Evolutionary conservation across 129 eudicot genomes (phyloP).

Genomic region (Artemisia argyi): DNA sequence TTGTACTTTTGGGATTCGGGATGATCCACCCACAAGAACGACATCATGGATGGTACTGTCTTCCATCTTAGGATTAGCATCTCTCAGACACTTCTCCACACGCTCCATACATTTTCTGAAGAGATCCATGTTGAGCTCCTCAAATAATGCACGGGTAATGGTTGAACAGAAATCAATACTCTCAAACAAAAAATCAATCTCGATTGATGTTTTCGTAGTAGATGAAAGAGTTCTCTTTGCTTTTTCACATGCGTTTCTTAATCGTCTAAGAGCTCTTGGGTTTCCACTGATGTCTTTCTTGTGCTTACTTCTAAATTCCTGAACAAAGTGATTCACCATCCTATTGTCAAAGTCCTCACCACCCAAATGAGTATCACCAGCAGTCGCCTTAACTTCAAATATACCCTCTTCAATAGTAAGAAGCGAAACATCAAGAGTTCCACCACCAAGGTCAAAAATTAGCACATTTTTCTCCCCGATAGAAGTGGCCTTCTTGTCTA

Average conservation of each 20-base stretch:
- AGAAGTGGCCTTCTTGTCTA: conserved; percentile 19
- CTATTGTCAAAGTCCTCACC: neutral
- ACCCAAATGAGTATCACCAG: neutral
- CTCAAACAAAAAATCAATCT: neutral
- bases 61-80: neutral
- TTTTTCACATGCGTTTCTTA: conserved; percentile 1
- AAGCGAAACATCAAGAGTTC: conserved; percentile 1
- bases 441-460: neutral
- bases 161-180: neutral
- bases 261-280: neutral
- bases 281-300: conserved; percentile 4
- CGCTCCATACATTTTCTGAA: neutral
- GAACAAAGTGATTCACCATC: conserved; percentile 10
- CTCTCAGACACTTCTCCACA: neutral
- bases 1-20: neutral
- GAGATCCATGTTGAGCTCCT: conserved; percentile 28
- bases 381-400: neutral
- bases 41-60: neutral
- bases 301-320: neutral
- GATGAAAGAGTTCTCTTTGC: conserved; percentile 4
- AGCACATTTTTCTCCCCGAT: neutral
- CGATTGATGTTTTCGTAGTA: neutral
- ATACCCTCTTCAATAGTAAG: neutral
- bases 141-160: conserved; percentile 25
- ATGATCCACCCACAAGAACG: neutral